Conservation (phyloP, 176 grass and related monocot species). For the Eragrostis curvula region DNA sequence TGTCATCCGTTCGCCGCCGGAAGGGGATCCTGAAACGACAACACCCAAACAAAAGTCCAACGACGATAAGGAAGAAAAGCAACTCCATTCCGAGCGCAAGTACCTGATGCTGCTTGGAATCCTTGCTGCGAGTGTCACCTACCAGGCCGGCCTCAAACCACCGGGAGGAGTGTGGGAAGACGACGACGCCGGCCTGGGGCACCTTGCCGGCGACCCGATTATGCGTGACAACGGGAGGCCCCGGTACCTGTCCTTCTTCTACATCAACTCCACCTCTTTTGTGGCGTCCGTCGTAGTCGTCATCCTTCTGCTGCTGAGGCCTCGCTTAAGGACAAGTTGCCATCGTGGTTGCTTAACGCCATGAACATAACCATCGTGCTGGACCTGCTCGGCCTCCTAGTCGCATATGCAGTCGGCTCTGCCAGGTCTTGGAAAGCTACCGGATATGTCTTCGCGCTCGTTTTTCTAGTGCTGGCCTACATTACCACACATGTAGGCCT, state of each 20-base stretch:
- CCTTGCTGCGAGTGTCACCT: slow-evolving; percentile 16
- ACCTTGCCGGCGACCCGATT: not conserved
- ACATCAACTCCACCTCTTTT: slow-evolving; percentile 14
- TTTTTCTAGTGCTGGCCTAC: slow-evolving; percentile 16
- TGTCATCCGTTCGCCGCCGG: no score
- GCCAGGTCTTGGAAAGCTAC: not conserved
- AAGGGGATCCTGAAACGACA: not conserved
- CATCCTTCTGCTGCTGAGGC: not conserved
- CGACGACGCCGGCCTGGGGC: not conserved
- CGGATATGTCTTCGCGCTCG: not conserved
- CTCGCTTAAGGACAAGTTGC: no score
- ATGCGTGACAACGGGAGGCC: not conserved
- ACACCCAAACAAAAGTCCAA: not conserved
- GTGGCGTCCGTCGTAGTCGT: slow-evolving; percentile 1
- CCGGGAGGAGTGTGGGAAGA: not conserved
- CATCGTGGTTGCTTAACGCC: not conserved
- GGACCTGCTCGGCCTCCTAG: slow-evolving; percentile 41
- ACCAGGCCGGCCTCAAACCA: slow-evolving; percentile 1
- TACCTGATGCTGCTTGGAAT: slow-evolving; percentile 4
- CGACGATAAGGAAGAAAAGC: not conserved
- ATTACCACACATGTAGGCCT: not conserved
- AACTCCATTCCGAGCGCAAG: not conserved
- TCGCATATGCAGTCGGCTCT: slow-evolving; percentile 34
- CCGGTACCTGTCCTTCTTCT: not conserved
- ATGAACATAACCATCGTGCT: slow-evolving; percentile 6